Evolutionary conservation across 805 yeast species (phyloP).

Genomic region (Ogataea nakhonphanomensis): DNA sequence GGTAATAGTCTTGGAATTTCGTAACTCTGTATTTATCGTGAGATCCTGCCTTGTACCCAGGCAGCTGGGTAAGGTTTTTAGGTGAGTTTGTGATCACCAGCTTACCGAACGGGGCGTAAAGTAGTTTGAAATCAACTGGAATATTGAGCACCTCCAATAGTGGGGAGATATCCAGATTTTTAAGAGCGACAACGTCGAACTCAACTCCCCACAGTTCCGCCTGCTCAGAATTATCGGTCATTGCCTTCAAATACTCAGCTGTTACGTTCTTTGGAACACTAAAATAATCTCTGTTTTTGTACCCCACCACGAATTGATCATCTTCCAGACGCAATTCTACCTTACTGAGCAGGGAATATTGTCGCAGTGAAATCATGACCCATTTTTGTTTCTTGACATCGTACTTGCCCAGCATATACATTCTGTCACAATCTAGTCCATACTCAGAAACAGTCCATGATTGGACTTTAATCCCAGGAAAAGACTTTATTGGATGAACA

Average conservation of each 20-base stretch:
- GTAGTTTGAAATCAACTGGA: constrained; percentile 13
- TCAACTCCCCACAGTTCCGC: constrained; percentile 27
- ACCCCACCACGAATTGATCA: constrained; percentile 14
- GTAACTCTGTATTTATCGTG: constrained; percentile 18
- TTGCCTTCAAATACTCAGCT: constrained; percentile 5
- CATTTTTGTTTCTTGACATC: constrained; percentile 11
- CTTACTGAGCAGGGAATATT: constrained; percentile 19
- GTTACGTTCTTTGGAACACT: constrained; percentile 16
- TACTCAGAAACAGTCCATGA: constrained; percentile 21
- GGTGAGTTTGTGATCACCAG: constrained; percentile 26
- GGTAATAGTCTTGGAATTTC: constrained; percentile 29
- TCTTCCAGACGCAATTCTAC: constrained; percentile 9
- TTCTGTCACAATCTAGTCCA: constrained; percentile 27
- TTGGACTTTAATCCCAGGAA: constrained; percentile 22
- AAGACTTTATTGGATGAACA: constrained; percentile 27
- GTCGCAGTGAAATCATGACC: constrained; percentile 22
- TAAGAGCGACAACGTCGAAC: constrained; percentile 19
- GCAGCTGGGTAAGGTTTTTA: constrained; percentile 1
- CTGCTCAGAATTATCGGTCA: constrained; percentile 1
- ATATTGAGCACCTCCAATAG: constrained; percentile 15
- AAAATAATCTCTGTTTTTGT: constrained; percentile 10
- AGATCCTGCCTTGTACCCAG: constrained; percentile 8
- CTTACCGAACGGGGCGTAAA: constrained; percentile 25
- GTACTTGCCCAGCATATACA: constrained; percentile 28
- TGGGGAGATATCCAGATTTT: constrained; percentile 10